Percentiles rank a stretch among this genome's conserved stretches.
These are phyloP conservation scores for Fomitopsis betulina DNA, from an alignment of 1,284 basidiomycete species.

Conservation along the genomic window DNA sequence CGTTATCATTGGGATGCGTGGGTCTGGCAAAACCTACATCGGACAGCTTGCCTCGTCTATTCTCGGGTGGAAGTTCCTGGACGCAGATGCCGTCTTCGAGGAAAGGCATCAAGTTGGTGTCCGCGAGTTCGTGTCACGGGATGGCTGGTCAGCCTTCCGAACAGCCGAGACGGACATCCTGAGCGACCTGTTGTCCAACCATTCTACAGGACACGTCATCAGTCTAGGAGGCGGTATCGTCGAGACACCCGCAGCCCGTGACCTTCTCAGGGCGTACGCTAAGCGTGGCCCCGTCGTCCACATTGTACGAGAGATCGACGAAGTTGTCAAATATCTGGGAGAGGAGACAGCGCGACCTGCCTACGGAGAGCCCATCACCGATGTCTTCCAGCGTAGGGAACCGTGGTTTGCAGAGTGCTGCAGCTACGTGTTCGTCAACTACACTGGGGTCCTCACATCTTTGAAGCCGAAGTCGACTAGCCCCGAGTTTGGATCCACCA, in stretches of 20 bases:
- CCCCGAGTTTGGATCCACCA: background rate
- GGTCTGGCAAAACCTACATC: constrained; percentile 92
- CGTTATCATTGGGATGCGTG: constrained; percentile 94
- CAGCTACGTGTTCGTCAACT: constrained; percentile 83
- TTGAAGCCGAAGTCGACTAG: background rate
- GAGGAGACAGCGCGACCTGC: constrained; percentile 77
- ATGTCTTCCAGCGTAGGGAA: constrained; percentile 80
- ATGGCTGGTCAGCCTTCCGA: constrained; percentile 81
- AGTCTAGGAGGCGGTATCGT: constrained; percentile 97
- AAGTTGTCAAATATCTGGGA: constrained; percentile 76
- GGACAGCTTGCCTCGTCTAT: constrained; percentile 75
- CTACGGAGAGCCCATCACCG: constrained; percentile 80
- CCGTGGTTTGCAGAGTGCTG: constrained; percentile 90
- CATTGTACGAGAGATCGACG: constrained; percentile 65
- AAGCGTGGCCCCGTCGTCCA: constrained; percentile 66
- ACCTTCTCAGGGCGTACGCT: constrained; percentile 69
- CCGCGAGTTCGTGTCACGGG: constrained; percentile 71
- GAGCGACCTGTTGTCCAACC: constrained; percentile 53
- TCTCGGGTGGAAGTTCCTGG: constrained; percentile 78
- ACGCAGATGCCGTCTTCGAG: constrained; percentile 85
- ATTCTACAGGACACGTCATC: constrained; percentile 67
- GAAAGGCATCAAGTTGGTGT: constrained; percentile 60
- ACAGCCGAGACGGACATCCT: constrained; percentile 56
- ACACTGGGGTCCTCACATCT: constrained; percentile 40
- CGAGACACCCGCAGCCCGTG: constrained; percentile 75